Conservation (phyloP, 2,329 filamentous ascomycete species). For the Ophiocordyceps australis region DNA sequence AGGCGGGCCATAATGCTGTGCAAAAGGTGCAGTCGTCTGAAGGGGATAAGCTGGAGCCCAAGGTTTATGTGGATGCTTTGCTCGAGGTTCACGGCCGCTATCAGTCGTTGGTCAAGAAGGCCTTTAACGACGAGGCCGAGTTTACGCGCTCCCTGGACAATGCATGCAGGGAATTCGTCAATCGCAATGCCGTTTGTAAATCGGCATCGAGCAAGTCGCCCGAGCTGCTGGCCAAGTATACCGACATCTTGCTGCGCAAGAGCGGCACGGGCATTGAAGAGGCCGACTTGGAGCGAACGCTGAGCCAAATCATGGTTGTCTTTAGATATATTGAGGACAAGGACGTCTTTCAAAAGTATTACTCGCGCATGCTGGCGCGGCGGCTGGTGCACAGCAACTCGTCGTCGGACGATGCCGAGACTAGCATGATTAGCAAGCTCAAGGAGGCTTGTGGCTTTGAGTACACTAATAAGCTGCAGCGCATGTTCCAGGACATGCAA, state of each 20-base stretch:
- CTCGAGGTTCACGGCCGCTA: constrained; percentile 92
- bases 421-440: constrained; percentile 97
- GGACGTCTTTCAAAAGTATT: constrained; percentile 99
- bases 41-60: constrained; percentile 82
- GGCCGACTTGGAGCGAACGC: constrained; percentile 73
- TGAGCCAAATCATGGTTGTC: constrained; percentile 93
- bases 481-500: constrained; percentile 99
- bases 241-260: constrained; percentile 83
- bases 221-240: constrained; percentile 87
- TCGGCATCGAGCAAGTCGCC: constrained; percentile 86
- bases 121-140: constrained; percentile 89
- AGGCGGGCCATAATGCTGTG: constrained; percentile 73
- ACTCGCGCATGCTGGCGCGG: constrained; percentile 89
- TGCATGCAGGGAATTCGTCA: constrained; percentile 94
- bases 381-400: constrained; percentile 90
- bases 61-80: constrained; percentile 88
- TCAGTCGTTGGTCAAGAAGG: constrained; percentile 73
- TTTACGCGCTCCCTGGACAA: constrained; percentile 94
- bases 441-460: constrained; percentile 98
- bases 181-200: constrained; percentile 92
- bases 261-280: constrained; percentile 86
- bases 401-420: constrained; percentile 92
- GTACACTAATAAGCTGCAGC: constrained; percentile 97
- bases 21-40: constrained; percentile 77
- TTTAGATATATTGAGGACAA: constrained; percentile 99